Evolutionary conservation across 2,329 filamentous ascomycete species (phyloP).

Genomic region (Aspergillus sclerotialis): DNA sequence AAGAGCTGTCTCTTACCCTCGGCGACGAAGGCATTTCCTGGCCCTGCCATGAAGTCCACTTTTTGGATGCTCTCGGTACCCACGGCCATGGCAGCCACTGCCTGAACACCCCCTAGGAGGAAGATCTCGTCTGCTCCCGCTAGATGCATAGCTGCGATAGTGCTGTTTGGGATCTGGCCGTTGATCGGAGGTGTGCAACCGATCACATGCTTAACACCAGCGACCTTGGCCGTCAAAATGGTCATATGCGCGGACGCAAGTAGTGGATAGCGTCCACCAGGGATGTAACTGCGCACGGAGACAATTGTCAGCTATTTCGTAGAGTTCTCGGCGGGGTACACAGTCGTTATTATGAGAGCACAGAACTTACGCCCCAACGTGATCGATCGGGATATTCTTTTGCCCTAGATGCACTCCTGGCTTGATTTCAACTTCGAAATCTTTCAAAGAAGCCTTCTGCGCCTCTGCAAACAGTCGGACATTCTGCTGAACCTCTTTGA

Average conservation of each 20-base stretch:
- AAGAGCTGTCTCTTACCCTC: slow-evolving; percentile 50
- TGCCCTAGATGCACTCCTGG: slow-evolving; percentile 67
- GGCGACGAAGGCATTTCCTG: slow-evolving; percentile 50
- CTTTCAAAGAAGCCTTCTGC: slow-evolving; percentile 83
- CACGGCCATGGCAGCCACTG: slow-evolving; percentile 46
- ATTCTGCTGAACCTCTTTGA: slow-evolving; percentile 46
- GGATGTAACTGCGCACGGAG: slow-evolving; percentile 94
- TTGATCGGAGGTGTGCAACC: slow-evolving; percentile 86
- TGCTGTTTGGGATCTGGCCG: slow-evolving; percentile 72
- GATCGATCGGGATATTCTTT: slow-evolving; percentile 91
- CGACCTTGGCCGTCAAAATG: slow-evolving; percentile 94
- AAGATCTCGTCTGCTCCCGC: slow-evolving; percentile 47
- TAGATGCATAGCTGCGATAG: slow-evolving; percentile 45
- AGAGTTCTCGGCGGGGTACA: no score
- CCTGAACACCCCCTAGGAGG: slow-evolving; percentile 48
- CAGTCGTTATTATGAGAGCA: no score
- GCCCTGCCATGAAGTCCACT: slow-evolving; percentile 48
- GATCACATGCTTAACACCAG: slow-evolving; percentile 86
- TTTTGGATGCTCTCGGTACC: slow-evolving; percentile 44
- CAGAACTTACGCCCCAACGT: no score
- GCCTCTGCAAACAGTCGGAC: slow-evolving; percentile 61
- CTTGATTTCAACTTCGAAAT: slow-evolving; percentile 85
- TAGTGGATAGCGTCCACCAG: slow-evolving; percentile 92
- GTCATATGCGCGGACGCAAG: slow-evolving; percentile 97
- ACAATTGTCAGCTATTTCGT: slow-evolving; percentile 90